Percentiles rank a stretch among this genome's conserved stretches.
These are phyloP conservation scores for Antitrichia curtipendula DNA, from an alignment of 225 moss, liverwort and hornwort species.

Conservation along the genomic window DNA sequence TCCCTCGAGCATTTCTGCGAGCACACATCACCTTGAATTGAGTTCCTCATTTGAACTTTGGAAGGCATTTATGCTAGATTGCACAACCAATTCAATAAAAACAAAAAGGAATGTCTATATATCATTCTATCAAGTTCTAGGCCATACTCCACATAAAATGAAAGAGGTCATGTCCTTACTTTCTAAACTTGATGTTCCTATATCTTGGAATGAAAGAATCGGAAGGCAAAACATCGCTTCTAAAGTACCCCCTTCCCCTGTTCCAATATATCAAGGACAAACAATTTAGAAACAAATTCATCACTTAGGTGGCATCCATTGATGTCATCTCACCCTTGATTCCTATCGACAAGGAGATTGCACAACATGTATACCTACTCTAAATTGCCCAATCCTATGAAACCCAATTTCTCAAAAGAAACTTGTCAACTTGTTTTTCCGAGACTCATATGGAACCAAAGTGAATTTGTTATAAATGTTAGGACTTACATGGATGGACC, in stretches of 20 bases:
- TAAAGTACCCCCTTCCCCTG: not conserved
- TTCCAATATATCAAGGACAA: not conserved
- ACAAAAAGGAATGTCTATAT: not conserved
- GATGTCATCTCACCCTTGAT: not conserved
- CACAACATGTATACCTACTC: not conserved
- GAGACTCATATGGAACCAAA: not conserved
- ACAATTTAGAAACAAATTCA: not conserved
- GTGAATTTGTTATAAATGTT: not conserved
- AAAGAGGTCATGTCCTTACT: not conserved
- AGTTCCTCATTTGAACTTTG: not conserved
- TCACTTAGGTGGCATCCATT: not conserved
- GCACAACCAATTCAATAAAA: too few relatives aligned
- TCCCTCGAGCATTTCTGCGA: not conserved
- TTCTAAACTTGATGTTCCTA: not conserved
- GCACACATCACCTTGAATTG: not conserved
- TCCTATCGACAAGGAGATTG: too few relatives aligned
- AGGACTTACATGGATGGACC: rapidly evolving
- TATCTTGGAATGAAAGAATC: not conserved
- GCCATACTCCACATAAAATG: too few relatives aligned
- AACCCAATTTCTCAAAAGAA: not conserved
- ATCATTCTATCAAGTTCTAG: not conserved
- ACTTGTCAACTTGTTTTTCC: not conserved
- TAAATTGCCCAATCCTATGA: not conserved
- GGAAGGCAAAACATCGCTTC: not conserved
- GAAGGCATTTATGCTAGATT: not conserved